These are phyloP conservation scores for Elasticomyces elasticus DNA, from an alignment of 495 filamentous ascomycete genomes.

Conservation along the genomic window DNA sequence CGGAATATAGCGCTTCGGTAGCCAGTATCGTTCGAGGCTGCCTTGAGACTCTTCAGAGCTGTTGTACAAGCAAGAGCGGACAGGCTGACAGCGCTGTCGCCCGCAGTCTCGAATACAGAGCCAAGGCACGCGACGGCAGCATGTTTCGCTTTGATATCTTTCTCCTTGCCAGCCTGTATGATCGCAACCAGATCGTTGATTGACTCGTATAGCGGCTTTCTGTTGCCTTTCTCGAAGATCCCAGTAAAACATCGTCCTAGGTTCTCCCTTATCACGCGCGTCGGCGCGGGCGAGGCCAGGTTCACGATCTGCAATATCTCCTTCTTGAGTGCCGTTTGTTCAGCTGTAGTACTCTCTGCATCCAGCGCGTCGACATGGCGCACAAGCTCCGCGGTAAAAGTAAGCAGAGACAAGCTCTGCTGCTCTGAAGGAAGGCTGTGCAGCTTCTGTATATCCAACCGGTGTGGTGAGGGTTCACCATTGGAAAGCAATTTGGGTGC, in stretches of 20 bases:
- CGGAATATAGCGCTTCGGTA: slow-evolving; percentile 74
- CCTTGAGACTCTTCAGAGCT: slow-evolving; percentile 70
- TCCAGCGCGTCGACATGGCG: slow-evolving; percentile 67
- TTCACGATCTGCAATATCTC: slow-evolving; percentile 85
- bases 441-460: slow-evolving; percentile 81
- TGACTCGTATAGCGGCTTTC: slow-evolving; percentile 86
- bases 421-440: slow-evolving; percentile 87
- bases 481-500: background rate
- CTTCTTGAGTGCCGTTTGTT: slow-evolving; percentile 81
- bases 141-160: slow-evolving; percentile 66
- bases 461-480: slow-evolving; percentile 7
- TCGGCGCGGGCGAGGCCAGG: slow-evolving; percentile 72
- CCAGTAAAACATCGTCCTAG: slow-evolving; percentile 72
- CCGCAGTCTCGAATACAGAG: slow-evolving; percentile 77
- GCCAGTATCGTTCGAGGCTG: slow-evolving; percentile 68
- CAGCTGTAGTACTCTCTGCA: slow-evolving; percentile 66
- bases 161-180: slow-evolving; percentile 66
- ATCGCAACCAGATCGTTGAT: slow-evolving; percentile 78
- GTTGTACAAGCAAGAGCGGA: slow-evolving; percentile 62
- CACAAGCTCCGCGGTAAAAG: slow-evolving; percentile 73
- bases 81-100: slow-evolving; percentile 84
- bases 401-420: slow-evolving; percentile 86
- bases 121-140: slow-evolving; percentile 84
- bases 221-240: slow-evolving; percentile 78
- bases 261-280: slow-evolving; percentile 83